A percentile compares a stretch with the other conserved stretches of the same genome.
These are phyloP conservation scores for Boletellus sp. DNA, from an alignment of 768 basidiomycete species.

Conservation along the genomic window DNA sequence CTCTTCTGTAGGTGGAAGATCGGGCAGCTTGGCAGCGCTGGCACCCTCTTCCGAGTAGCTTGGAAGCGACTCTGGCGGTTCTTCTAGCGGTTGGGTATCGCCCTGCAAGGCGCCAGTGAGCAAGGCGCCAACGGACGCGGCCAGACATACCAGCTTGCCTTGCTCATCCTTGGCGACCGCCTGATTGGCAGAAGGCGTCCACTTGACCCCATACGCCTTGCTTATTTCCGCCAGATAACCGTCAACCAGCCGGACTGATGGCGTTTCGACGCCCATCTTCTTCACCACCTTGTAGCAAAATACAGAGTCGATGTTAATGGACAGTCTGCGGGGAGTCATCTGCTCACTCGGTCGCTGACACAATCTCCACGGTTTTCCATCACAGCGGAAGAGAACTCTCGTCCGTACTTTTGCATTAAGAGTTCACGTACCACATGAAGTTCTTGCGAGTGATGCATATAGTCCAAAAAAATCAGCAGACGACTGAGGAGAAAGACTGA, in stretches of 20 bases:
- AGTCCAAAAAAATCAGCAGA: conserved; percentile 2
- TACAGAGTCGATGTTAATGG: conserved; percentile 3
- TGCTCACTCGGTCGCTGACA: conserved; percentile 78
- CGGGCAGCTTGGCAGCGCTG: conserved; percentile 41
- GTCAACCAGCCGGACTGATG: conserved; percentile 72
- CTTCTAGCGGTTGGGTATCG: conserved; percentile 1
- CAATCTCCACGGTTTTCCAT: conserved; percentile 81
- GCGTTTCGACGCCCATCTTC: conserved; percentile 70
- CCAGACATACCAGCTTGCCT: conserved; percentile 38
- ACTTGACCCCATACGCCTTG: conserved; percentile 76
- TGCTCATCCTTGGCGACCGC: conserved; percentile 31
- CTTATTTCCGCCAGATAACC: conserved; percentile 89
- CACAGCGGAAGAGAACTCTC: conserved; percentile 80
- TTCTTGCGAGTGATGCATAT: conserved; percentile 44
- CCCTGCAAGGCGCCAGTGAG: conserved; percentile 11
- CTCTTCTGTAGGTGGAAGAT: conserved; percentile 49
- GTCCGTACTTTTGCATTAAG: conserved; percentile 93
- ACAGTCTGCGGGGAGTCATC: neutral
- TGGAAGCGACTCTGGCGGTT: conserved; percentile 21
- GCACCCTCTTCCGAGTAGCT: conserved; percentile 25
- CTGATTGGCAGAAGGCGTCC: conserved; percentile 42
- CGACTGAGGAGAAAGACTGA: neutral
- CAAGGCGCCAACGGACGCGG: neutral
- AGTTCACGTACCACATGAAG: conserved; percentile 88
- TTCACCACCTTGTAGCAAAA: conserved; percentile 54